Evolutionary conservation across 306 rosid species (phyloP), one percentile per base, ranked within the genome.

Genomic region (Begonia masoniana): DNA sequence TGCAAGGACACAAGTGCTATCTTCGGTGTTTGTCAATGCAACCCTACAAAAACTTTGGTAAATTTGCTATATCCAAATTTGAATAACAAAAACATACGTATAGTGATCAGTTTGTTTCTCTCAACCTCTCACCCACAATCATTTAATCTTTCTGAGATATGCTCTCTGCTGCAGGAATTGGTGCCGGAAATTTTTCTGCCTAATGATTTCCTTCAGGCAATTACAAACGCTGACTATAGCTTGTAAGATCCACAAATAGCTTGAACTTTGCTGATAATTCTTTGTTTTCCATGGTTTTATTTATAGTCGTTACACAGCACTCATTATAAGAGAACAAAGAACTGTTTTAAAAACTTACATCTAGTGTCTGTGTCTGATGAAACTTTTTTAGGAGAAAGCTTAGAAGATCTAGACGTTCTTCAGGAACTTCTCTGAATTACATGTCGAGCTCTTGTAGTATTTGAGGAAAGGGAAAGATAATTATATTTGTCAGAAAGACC

Each of bases 31-130:
- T 84, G 43, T 84, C 94, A 84, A 80, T 49, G 88, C 94, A 14
- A 84, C 94, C 21, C 94, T 77, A 77, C 53, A 80, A 52, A 68
- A 84, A 88, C 48, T 84, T 80, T 73, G 85, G 94, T 84, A 71
- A 52, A 54, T n/a, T 57, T 57, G 59, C 46, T 64, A 12, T 43
- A 12, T 43, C 51, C 15, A n/a, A 13, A 23, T 10, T 47, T 41
- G 52, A 47, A 47, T 10, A 58, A 14, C 53, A n/a, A 47, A 13
- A 5, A 12, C 9, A 14, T 1, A 43, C n/a, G 1, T 10, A 45
- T 13, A 13, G 48, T 13, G 13, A 15, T 14, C 15, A 14, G n/a
- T 57, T 17, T 51, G 46, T n/a, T 57, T 39, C 13, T 42, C 16
- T 64, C 43, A 19, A 3, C 51, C 48, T 58, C 53, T 47, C 43